Conservation (phyloP, 306 rosid genomes). For the Quercus rubra region DNA sequence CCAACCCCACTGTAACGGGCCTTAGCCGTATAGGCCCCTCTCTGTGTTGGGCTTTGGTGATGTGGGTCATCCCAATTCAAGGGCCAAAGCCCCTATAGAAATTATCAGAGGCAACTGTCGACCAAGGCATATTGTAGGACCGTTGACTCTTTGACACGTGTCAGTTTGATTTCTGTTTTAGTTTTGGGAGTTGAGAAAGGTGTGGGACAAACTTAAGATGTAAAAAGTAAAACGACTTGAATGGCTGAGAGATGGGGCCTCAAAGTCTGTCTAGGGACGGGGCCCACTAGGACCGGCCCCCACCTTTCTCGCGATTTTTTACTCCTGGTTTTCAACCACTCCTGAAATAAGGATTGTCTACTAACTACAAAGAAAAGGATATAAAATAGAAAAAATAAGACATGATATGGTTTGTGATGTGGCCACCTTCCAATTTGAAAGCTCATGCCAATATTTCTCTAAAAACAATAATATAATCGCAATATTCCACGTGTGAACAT, state of each 20-base stretch:
- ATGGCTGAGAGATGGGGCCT: background rate
- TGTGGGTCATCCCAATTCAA: too few species aligned
- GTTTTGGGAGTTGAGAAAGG: background rate
- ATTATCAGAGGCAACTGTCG: slow-evolving; percentile 13
- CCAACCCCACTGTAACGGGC: too few species aligned
- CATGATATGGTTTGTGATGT: background rate
- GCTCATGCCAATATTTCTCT: too few species aligned
- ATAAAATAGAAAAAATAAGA: background rate
- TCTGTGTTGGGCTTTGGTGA: too few species aligned
- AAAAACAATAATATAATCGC: too few species aligned
- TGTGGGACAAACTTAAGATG: background rate
- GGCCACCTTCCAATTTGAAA: background rate
- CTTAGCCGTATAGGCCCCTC: too few species aligned
- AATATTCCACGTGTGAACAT: too few species aligned
- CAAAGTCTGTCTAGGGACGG: background rate
- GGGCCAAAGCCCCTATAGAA: background rate
- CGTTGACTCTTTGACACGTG: slow-evolving; percentile 23
- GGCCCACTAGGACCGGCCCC: slow-evolving; percentile 22
- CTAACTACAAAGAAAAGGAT: slow-evolving; percentile 10
- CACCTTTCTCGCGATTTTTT: slow-evolving; percentile 16
- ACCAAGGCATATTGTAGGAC: slow-evolving; percentile 6
- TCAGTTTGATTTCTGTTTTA: background rate
- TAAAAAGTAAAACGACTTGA: background rate
- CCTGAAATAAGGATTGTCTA: slow-evolving; percentile 5
- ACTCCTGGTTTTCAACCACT: slow-evolving; percentile 19